Conservation (phyloP, 805 yeast genomes). For the Ogataea allantospora region DNA sequence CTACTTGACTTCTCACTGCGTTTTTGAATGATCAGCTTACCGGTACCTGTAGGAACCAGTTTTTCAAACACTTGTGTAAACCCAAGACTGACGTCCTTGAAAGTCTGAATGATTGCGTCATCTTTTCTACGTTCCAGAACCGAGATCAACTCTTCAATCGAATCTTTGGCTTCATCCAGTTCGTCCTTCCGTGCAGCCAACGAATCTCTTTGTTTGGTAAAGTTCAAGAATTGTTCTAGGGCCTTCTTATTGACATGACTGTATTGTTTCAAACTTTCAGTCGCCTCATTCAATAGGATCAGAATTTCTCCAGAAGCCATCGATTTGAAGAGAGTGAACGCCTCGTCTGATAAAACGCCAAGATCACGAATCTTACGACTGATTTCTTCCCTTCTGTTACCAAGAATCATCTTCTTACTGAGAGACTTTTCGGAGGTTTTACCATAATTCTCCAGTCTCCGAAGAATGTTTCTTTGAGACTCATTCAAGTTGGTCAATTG, state of each 20-base stretch:
- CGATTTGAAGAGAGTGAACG: slow-evolving; percentile 51
- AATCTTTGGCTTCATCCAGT: slow-evolving; percentile 62
- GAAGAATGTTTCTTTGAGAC: slow-evolving; percentile 52
- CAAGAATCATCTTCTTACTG: slow-evolving; percentile 58
- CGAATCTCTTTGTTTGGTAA: slow-evolving; percentile 69
- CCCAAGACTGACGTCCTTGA: slow-evolving; percentile 68
- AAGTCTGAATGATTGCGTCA: slow-evolving; percentile 76
- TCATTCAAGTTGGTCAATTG: slow-evolving; percentile 51
- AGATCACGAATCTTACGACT: slow-evolving; percentile 72
- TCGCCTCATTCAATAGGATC: slow-evolving; percentile 49
- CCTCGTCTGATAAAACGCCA: slow-evolving; percentile 89
- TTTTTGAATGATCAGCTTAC: slow-evolving; percentile 65
- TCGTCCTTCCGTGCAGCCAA: slow-evolving; percentile 65
- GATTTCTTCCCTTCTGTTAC: slow-evolving; percentile 65
- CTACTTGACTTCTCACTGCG: slow-evolving; percentile 24
- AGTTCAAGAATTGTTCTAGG: slow-evolving; percentile 73
- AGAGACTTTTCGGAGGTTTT: slow-evolving; percentile 63
- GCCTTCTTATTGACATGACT: slow-evolving; percentile 88
- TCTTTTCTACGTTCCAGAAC: slow-evolving; percentile 76
- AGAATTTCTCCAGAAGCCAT: slow-evolving; percentile 51
- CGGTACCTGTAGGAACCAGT: slow-evolving; percentile 82
- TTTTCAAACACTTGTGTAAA: slow-evolving; percentile 74
- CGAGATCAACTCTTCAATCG: slow-evolving; percentile 69
- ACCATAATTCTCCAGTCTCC: slow-evolving; percentile 58
- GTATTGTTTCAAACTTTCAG: slow-evolving; percentile 57